Evolutionary conservation across 75 land plant species (phyloP).

Genomic region (Sequoia sempervirens): DNA sequence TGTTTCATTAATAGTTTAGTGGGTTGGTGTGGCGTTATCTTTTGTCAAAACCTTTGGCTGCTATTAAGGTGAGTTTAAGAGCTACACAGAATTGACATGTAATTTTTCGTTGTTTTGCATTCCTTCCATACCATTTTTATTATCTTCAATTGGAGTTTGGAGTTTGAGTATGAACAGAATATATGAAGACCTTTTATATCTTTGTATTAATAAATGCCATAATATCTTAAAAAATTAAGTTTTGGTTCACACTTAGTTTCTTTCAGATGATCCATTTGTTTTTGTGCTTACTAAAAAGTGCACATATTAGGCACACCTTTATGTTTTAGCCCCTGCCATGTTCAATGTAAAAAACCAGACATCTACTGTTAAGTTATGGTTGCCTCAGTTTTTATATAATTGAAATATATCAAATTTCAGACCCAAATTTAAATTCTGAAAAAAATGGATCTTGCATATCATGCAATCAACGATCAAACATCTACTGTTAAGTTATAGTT

Average conservation of each 20-base stretch:
- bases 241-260: neutral
- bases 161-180: neutral
- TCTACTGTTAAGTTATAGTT: neutral
- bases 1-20: conserved; percentile 24
- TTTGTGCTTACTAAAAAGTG: neutral
- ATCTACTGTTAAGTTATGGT: neutral
- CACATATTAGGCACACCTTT: neutral
- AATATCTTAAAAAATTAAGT: neutral
- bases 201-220: neutral
- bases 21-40: conserved; percentile 61
- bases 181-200: neutral
- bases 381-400: conserved; percentile 10
- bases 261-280: neutral
- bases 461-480: too few species aligned
- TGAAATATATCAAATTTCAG: too few species aligned
- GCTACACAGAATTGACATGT: neutral
- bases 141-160: neutral
- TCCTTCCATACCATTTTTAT: neutral
- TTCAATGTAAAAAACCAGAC: neutral
- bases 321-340: neutral
- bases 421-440: too few species aligned
- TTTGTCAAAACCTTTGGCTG: conserved; percentile 60
- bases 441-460: too few species aligned
- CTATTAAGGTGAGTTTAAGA: conserved; percentile 41
- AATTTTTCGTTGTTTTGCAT: neutral